A percentile compares a stretch with the other conserved stretches of the same genome.
phyloP scores from a whole-genome alignment of 148 eudicot species.

The Cornus controversa region DNA sequence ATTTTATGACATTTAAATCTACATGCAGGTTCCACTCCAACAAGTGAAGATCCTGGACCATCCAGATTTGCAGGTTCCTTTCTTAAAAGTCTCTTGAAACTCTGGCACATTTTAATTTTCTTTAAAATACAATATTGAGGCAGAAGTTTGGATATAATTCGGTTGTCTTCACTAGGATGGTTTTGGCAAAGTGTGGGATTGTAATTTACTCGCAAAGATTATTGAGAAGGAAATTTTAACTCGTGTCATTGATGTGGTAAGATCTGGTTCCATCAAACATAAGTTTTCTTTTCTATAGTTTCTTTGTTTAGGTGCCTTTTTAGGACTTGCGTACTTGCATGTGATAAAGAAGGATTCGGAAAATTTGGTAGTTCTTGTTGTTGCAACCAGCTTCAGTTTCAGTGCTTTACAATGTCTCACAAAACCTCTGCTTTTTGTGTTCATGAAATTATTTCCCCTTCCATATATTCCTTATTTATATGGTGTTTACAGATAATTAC shows the following conservation, averaged over 20 bases:
- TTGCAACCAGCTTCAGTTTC: neutral
- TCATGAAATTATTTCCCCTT: neutral
- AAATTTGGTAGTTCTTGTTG: neutral
- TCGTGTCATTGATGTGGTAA: slow-evolving; percentile 60
- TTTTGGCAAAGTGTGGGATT: slow-evolving; percentile 71
- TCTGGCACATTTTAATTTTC: neutral
- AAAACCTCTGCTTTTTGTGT: neutral
- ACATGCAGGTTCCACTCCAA: slow-evolving; percentile 62
- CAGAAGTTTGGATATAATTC: neutral
- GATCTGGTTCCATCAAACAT: slow-evolving; percentile 14
- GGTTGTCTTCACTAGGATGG: slow-evolving; percentile 57
- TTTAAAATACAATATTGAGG: neutral
- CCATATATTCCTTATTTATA: neutral
- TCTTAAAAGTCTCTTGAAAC: slow-evolving; percentile 6
- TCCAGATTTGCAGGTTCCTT: slow-evolving; percentile 75
- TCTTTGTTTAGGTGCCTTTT: neutral
- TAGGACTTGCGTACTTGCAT: neutral
- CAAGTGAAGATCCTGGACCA: slow-evolving; percentile 71
- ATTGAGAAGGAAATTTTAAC: slow-evolving; percentile 49
- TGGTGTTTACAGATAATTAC: slow-evolving; percentile 54
- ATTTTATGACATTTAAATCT: neutral
- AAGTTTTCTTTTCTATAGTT: neutral
- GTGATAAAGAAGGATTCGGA: neutral
- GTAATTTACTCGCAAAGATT: slow-evolving; percentile 49
- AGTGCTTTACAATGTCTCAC: neutral